phyloP scores from a whole-genome alignment of 2,329 filamentous ascomycete genomes.

The Scytalidium sp. region DNA sequence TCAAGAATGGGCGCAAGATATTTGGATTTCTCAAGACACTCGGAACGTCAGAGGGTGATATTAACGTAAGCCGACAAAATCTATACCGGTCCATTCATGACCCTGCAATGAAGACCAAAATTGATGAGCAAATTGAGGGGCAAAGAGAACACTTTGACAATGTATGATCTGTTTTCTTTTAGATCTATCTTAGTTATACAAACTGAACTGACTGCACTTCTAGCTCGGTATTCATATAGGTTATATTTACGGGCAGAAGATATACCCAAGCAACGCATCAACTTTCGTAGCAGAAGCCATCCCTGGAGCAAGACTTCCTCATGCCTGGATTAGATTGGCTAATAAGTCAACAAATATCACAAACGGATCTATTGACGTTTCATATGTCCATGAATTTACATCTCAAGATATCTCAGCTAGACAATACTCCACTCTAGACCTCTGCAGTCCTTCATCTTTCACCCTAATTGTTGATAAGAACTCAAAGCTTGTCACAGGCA shows the following conservation, averaged over 20 bases:
- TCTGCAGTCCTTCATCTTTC: conserved; percentile 29
- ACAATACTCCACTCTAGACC: conserved; percentile 33
- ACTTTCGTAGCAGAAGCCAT: conserved; percentile 33
- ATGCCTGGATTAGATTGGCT: conserved; percentile 43
- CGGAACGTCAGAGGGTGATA: conserved; percentile 27
- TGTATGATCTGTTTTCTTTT: no score
- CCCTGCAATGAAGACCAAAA: conserved; percentile 24
- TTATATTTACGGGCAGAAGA: conserved; percentile 35
- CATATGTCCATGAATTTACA: conserved; percentile 31
- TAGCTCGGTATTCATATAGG: conserved; percentile 42
- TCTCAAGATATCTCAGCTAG: conserved; percentile 19
- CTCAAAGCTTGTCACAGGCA: no score
- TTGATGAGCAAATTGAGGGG: conserved; percentile 30
- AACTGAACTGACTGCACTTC: no score
- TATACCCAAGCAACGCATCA: conserved; percentile 33
- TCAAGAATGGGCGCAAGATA: conserved; percentile 41
- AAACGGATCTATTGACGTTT: conserved; percentile 26
- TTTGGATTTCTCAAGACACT: conserved; percentile 37
- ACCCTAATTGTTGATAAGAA: conserved; percentile 30
- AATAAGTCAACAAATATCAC: background rate
- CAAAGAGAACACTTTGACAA: conserved; percentile 42
- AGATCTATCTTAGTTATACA: no score
- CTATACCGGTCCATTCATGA: conserved; percentile 28
- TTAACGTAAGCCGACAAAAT: conserved; percentile 27
- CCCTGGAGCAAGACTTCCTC: conserved; percentile 36